Evolutionary conservation across 495 filamentous ascomycete genomes (phyloP).

Genomic region (Talaromyces trachyspermus): DNA sequence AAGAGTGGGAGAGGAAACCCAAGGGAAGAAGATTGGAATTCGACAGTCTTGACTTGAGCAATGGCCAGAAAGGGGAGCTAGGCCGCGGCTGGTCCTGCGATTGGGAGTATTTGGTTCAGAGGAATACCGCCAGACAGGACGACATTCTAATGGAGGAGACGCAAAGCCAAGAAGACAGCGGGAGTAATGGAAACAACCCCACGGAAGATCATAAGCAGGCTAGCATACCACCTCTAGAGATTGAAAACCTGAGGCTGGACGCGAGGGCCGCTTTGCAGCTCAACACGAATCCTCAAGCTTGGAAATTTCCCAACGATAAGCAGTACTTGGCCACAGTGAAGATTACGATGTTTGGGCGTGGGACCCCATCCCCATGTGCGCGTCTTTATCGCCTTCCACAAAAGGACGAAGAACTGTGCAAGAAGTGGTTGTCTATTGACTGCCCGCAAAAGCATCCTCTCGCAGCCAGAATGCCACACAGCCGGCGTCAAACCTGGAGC

Average conservation of each 20-base stretch:
- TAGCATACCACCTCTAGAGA: constrained; percentile 19
- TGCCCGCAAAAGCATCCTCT: constrained; percentile 10
- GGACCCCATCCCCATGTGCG: constrained; percentile 53
- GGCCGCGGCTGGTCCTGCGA: constrained; percentile 84
- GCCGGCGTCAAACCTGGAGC: constrained; percentile 7
- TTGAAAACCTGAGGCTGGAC: constrained; percentile 22
- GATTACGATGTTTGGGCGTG: constrained; percentile 50
- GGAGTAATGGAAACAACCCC: constrained; percentile 6
- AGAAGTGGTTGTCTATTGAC: constrained; percentile 47
- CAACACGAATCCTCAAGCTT: constrained; percentile 15
- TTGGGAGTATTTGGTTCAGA: constrained; percentile 59
- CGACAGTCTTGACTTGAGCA: constrained; percentile 65
- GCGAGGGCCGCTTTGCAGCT: constrained; percentile 13
- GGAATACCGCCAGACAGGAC: constrained; percentile 7
- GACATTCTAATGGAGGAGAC: constrained; percentile 7
- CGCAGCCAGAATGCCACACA: neutral
- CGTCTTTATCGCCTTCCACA: constrained; percentile 66
- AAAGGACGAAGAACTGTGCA: constrained; percentile 34
- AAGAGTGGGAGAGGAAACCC: constrained; percentile 70
- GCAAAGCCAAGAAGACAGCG: constrained; percentile 5
- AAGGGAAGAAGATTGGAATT: constrained; percentile 76
- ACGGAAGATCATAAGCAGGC: neutral
- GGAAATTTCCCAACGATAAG: constrained; percentile 16
- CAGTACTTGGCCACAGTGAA: constrained; percentile 48
- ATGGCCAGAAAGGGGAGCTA: constrained; percentile 72